Conservation (phyloP, 345 rosid species). For the Clarkia xantiana region DNA sequence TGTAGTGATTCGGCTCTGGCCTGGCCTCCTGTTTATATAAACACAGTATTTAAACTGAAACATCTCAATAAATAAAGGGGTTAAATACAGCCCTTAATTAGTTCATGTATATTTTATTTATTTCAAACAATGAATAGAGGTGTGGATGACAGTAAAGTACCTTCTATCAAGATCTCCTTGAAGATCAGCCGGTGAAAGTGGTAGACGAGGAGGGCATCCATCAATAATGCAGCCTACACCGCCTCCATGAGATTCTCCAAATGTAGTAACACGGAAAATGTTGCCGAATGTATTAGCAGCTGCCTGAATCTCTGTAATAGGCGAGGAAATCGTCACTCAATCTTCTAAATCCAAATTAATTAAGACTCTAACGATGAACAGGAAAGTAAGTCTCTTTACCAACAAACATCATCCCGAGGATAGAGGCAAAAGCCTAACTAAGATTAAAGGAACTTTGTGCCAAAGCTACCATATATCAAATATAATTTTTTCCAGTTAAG, state of each 20-base stretch:
- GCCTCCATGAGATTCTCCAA: constrained; percentile 97
- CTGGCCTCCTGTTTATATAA: constrained; percentile 61
- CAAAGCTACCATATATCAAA: too few relatives aligned
- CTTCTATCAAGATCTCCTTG: constrained; percentile 90
- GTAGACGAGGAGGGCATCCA: constrained; percentile 88
- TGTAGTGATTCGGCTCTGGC: constrained; percentile 96
- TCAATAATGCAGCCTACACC: constrained; percentile 94
- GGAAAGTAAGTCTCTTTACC: too few relatives aligned
- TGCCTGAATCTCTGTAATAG: constrained; percentile 55
- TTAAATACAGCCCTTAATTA: too few relatives aligned
- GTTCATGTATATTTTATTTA: background rate
- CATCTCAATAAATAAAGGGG: too few relatives aligned
- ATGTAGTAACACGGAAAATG: constrained; percentile 70
- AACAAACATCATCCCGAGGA: too few relatives aligned
- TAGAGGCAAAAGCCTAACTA: too few relatives aligned
- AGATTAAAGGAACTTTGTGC: too few relatives aligned
- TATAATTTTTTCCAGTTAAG: too few relatives aligned
- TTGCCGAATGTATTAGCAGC: constrained; percentile 75
- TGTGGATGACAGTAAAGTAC: constrained; percentile 12
- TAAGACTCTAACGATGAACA: too few relatives aligned
- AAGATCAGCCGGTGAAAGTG: constrained; percentile 70
- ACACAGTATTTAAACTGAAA: too few relatives aligned
- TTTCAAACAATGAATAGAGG: background rate
- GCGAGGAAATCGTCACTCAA: constrained; percentile 1
- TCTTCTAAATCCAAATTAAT: background rate